Evolutionary conservation across 2,329 filamentous ascomycete genomes (phyloP), one percentile per base, ranked within the genome.

Genomic region (Boeremia lycopersici): DNA sequence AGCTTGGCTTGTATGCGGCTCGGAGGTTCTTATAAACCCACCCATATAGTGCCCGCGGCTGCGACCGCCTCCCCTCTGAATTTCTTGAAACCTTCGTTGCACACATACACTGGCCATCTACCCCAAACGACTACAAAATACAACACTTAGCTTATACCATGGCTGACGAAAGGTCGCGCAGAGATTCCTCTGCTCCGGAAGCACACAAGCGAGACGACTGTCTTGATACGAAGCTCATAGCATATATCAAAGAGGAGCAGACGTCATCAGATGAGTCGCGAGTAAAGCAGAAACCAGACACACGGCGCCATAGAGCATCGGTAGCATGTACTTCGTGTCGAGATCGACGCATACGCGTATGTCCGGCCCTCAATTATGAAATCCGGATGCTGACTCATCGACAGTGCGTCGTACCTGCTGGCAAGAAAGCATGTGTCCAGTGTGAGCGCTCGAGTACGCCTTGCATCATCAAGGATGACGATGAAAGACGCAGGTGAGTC

Each of bases 381-480:
- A 11, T 15, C 35, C 50, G 52, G 74, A 76, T 48, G 54, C 56
- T 65, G 48, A 71, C 54, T 31, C 36, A 31, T 26, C 11, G 17
- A 11, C 70, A 83, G 63, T 85, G 82, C 57, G 82, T 84, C 2
- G 81, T 85, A 9, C 81, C 79, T 38, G 76, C 80, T 36, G 82
- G 81, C 11, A 77, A 82, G 55, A 71, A 72, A 9, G 76, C 78
- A 54, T 85, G 82, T 66, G 79, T 77, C 17, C 81, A 84, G 56
- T 85, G 82, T 65, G 79, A 79, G 60, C 74, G 80, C 49, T 76
- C 79, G 2, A 81, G 79, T 13, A 76, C 78, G 10, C 74, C 79
- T 41, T 84, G 82, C 59, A 72, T 84, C 48, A 85, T 85, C 63
- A 83, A 81, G 62, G 82, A 84, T 59, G 82, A 84, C 56, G 82